Base-by-base conservation (phyloP, 2,329 filamentous ascomycete genomes). In the Colletotrichum paranaense region DNA sequence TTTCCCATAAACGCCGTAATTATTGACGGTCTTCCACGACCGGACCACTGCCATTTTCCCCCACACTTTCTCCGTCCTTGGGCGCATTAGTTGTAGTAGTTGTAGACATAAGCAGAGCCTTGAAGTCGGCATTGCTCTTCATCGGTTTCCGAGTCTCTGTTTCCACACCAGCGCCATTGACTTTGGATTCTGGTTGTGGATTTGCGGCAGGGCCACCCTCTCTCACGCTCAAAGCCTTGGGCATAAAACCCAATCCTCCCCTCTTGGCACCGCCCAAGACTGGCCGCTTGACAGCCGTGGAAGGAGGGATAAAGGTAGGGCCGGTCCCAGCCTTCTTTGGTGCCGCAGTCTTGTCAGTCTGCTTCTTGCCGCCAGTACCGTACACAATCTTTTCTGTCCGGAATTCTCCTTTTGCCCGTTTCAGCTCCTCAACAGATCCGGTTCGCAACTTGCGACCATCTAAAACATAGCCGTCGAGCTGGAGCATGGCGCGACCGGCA, bases 401-500 rank as follows among this genome's bases (percentile, higher is more conserved):
- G 42, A 83, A 81, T 75, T 87, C 86, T 1, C 81, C 84, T 76
- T 86, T 89, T 63, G 87, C 82, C 28, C 84, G 83, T 68, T 89
- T 88, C 30, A 93, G 81, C 72, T 92, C 88, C 16, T 86, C 85
- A 26, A 88, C 79, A 3, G 85, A 84, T 8, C 90, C 91, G 0
- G 87, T 89, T 19, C 86, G 87, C 28, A 93, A 82, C 68, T 84
- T 88, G 46, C 85, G 83, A 3, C 86, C 88, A 59, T 85, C 87
- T 57, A 92, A 87, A 62, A 90, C 87, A 64, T 86, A 78, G 6
- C 89, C 89, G 56, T 90, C 86, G 3, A 93, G 83, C 30, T 85
- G 86, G 8, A 93, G 79, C n/a, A 90, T 86, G 1, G 93, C 93
- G 78, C 90, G 93, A 30, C 95, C 95, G 0, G 93, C 93, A 46